Conservation (phyloP, 306 rosid species). For the Potentilla sterilis region DNA sequence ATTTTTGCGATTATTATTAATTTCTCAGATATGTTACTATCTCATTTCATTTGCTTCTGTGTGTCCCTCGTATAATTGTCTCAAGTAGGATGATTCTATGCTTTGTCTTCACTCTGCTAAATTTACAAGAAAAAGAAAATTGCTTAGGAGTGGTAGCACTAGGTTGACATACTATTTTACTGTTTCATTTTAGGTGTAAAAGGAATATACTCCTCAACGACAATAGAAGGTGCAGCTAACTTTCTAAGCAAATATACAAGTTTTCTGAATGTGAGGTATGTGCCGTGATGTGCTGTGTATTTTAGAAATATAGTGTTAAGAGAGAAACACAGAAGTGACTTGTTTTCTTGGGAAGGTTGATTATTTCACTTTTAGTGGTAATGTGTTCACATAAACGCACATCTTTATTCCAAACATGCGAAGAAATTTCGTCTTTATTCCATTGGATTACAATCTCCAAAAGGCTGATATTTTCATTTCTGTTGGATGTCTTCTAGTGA, state of each 20-base stretch:
- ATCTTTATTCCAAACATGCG: too few species aligned
- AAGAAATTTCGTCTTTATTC: not conserved
- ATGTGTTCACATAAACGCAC: not conserved
- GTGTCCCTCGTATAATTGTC: not conserved
- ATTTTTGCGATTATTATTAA: not conserved
- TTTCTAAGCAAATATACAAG: slow-evolving; percentile 50
- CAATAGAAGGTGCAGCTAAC: slow-evolving; percentile 74
- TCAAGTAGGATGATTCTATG: too few species aligned
- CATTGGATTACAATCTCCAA: not conserved
- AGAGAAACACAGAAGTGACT: not conserved
- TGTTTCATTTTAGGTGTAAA: slow-evolving; percentile 54
- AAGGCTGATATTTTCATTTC: not conserved
- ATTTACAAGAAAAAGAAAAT: not conserved
- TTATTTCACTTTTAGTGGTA: slow-evolving; percentile 5
- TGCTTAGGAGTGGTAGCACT: slow-evolving; percentile 9
- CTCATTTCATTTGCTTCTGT: not conserved
- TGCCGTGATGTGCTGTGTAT: slow-evolving; percentile 15
- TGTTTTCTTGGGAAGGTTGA: slow-evolving; percentile 8
- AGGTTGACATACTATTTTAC: slow-evolving; percentile 12
- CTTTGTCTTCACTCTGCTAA: not conserved
- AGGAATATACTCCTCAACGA: slow-evolving; percentile 69
- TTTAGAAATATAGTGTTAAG: slow-evolving; percentile 1
- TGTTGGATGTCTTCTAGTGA: not conserved
- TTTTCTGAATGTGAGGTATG: slow-evolving; percentile 60
- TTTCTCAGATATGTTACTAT: not conserved